A percentile compares a stretch with the other conserved stretches of the same genome.
phyloP scores from a whole-genome alignment of 2,329 filamentous ascomycete species.

The Pleoardoris graminearum region DNA sequence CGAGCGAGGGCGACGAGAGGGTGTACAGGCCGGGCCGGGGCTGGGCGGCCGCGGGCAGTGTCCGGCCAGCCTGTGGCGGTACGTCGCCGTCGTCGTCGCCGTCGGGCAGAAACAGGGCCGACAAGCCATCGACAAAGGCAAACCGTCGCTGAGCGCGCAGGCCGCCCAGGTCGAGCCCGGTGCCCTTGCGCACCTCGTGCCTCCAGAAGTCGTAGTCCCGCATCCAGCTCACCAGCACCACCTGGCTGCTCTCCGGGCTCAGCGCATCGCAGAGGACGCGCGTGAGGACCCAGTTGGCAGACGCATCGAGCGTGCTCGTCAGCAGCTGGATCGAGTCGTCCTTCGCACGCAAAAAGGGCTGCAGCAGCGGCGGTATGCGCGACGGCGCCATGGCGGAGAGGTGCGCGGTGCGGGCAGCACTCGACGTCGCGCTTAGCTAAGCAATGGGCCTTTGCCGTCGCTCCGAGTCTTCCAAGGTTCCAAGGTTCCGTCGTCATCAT shows the following conservation, averaged over 20 bases:
- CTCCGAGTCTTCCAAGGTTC: too few species aligned
- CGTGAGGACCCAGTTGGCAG: conserved; percentile 59
- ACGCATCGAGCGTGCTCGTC: conserved; percentile 63
- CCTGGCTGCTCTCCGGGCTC: conserved; percentile 23
- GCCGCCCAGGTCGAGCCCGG: conserved; percentile 71
- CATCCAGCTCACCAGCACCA: conserved; percentile 83
- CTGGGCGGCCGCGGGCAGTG: conserved; percentile 14
- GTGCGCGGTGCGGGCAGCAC: neutral
- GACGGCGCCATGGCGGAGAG: conserved; percentile 17
- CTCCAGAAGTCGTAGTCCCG: conserved; percentile 79
- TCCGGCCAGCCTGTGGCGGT: conserved; percentile 20
- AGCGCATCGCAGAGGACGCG: conserved; percentile 57
- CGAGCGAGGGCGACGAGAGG: conserved; percentile 33
- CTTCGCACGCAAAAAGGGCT: conserved; percentile 64
- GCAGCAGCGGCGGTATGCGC: conserved; percentile 65
- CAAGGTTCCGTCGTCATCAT: too few species aligned
- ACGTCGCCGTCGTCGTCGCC: neutral
- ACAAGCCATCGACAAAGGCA: conserved; percentile 75
- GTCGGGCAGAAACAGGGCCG: conserved; percentile 54
- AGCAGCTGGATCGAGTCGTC: conserved; percentile 66
- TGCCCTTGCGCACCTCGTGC: conserved; percentile 68
- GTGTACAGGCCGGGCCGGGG: conserved; percentile 18
- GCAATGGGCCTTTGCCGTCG: too few species aligned
- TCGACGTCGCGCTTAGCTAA: neutral
- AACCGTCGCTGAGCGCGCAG: conserved; percentile 63